These are phyloP conservation scores for Lachancea fermentati DNA, from an alignment of 805 yeast genomes.

Conservation along the genomic window DNA sequence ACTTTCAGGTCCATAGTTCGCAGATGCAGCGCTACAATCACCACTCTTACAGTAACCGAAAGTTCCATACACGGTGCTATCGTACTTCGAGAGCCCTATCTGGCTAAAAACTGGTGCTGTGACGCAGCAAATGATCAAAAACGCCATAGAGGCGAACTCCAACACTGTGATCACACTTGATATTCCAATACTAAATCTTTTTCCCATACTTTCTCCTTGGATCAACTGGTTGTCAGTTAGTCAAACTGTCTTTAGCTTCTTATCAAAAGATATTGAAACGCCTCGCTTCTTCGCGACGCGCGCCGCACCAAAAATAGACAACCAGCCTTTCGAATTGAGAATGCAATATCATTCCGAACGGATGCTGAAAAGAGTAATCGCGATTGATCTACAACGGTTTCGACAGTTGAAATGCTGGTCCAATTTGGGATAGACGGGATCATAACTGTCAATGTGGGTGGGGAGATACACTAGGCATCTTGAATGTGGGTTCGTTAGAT, in stretches of 20 bases:
- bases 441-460: background rate
- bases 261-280: background rate
- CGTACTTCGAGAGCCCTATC: constrained; percentile 46
- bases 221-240: constrained; percentile 1
- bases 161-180: constrained; percentile 40
- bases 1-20: constrained; percentile 38
- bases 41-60: constrained; percentile 54
- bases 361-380: no score
- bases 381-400: no score
- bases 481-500: no score
- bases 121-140: constrained; percentile 54
- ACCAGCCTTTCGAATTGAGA: background rate
- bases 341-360: no score
- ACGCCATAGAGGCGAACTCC: constrained; percentile 51
- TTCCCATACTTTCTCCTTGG: constrained; percentile 8
- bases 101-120: constrained; percentile 52
- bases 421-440: background rate
- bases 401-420: background rate
- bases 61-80: constrained; percentile 49
- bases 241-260: background rate
- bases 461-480: background rate
- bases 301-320: background rate
- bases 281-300: background rate
- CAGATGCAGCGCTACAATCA: constrained; percentile 41
- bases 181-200: constrained; percentile 29